phyloP scores from a whole-genome alignment of 225 moss, liverwort and hornwort species.

The Takakia lepidozioides region DNA sequence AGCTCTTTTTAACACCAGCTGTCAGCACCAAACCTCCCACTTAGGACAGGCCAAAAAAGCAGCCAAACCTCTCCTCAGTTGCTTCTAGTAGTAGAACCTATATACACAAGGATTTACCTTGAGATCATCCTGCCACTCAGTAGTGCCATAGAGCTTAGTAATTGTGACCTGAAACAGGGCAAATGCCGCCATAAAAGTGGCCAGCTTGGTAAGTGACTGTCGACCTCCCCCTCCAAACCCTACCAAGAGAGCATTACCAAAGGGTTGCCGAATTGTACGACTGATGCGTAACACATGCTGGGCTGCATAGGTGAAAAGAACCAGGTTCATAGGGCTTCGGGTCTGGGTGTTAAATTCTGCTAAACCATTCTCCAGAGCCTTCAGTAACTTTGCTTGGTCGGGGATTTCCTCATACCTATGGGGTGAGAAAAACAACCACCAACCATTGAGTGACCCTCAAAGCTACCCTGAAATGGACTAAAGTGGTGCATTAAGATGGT shows the following conservation, averaged over 20 bases:
- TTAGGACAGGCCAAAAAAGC: too few relatives aligned
- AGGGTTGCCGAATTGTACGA: conserved; percentile 61
- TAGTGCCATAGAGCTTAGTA: conserved; percentile 49
- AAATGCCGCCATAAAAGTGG: conserved; percentile 62
- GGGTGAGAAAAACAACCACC: neutral
- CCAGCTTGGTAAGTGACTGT: conserved; percentile 60
- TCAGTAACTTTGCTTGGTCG: conserved; percentile 27
- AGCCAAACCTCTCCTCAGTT: too few relatives aligned
- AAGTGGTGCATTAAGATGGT: too few relatives aligned
- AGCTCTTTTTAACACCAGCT: conserved; percentile 57
- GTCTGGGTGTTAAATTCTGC: conserved; percentile 54
- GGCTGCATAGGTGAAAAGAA: conserved; percentile 58
- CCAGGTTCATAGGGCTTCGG: conserved; percentile 52
- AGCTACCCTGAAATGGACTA: too few relatives aligned
- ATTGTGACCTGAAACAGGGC: conserved; percentile 59
- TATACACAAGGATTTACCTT: conserved; percentile 29
- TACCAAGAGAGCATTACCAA: conserved; percentile 58
- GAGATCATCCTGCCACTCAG: conserved; percentile 65
- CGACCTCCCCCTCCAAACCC: conserved; percentile 65
- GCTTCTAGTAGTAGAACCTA: too few relatives aligned
- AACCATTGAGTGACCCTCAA: neutral
- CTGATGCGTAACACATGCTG: conserved; percentile 61
- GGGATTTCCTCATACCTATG: conserved; percentile 65
- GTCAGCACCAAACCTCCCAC: conserved; percentile 5
- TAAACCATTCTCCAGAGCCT: conserved; percentile 46